These are phyloP conservation scores for Microbotryum scabiosae DNA, from an alignment of 1,284 basidiomycete species.

Conservation along the genomic window DNA sequence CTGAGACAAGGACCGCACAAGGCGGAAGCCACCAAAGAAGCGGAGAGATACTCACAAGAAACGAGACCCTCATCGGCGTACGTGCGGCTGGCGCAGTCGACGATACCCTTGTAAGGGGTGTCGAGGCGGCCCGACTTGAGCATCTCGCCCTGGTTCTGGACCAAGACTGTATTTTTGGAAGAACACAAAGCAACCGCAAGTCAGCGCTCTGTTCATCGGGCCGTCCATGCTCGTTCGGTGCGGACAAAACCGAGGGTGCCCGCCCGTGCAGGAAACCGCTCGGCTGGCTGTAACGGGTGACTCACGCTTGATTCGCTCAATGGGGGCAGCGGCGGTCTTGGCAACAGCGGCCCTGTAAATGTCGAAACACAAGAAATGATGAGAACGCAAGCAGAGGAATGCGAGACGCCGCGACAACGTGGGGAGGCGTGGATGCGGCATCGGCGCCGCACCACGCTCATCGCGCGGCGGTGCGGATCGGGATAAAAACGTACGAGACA, in stretches of 20 bases:
- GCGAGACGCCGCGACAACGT: too few species aligned
- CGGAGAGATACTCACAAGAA: slow-evolving; percentile 43
- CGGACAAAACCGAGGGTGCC: not conserved
- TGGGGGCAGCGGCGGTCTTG: slow-evolving; percentile 95
- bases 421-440: too few species aligned
- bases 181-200: not conserved
- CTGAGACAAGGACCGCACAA: not conserved
- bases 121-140: slow-evolving; percentile 40
- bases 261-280: not conserved
- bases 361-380: not conserved
- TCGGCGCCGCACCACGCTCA: too few species aligned
- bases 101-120: slow-evolving; percentile 73
- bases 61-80: slow-evolving; percentile 84
- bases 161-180: slow-evolving; percentile 53
- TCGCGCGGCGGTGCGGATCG: too few species aligned
- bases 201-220: slow-evolving; percentile 12
- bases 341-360: slow-evolving; percentile 58
- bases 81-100: slow-evolving; percentile 78
- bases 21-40: not conserved
- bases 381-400: too few species aligned
- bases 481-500: too few species aligned
- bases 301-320: slow-evolving; percentile 82
- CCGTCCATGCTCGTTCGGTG: not conserved
- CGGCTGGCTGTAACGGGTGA: not conserved
- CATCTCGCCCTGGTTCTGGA: slow-evolving; percentile 75